Base-by-base conservation (phyloP, 1,139 yeast species). In the Groenewaldozyma auringiensis region DNA sequence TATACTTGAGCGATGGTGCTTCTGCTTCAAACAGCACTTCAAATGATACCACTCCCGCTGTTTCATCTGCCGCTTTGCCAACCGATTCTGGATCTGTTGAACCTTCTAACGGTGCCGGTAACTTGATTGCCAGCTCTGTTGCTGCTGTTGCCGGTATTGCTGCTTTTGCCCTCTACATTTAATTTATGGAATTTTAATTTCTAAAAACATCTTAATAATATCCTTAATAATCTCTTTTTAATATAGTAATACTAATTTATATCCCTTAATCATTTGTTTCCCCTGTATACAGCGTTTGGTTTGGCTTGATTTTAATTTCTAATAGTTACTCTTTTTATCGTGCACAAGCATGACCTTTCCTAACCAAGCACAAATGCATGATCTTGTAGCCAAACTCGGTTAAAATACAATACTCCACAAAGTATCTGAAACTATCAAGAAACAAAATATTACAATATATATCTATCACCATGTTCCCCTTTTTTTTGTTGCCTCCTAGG, bases 111-210 rank as follows among this genome's bases (percentile, higher is more conserved):
- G 27, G 47, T 31, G 41, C 35, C 20, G 14, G 36, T 35, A 13
- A 9, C n/a, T 35, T 17, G 21, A 11, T 35, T 35, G 38, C 22
- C 25, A 35, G 38, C 38, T 35, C 38, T 4, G 13, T 20, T 9
- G 50, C 46, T 16, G 46, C 36, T 33, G 43, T 35, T 31, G 18
- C 31, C 25, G 47, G 47, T 21, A 37, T 37, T 29, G 48, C 43
- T 27, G 45, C 42, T 37, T 37, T 45, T 40, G 44, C 48, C 17
- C 20, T 42, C 14, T 16, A 37, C 13, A 21, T 39, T 42, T 45
- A 45, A 38, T 33, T 33, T 33, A 9, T 33, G 11, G 6, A 11
- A 33, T 14, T 33, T 33, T 33, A 6, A 6, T 33, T 33, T 14
- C 11, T 25, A 8, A 25, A 6, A 25, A 25, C 29, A 6, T 25